Base-by-base conservation (phyloP, 768 basidiomycete species). In the Boletus rubroflammeus region DNA sequence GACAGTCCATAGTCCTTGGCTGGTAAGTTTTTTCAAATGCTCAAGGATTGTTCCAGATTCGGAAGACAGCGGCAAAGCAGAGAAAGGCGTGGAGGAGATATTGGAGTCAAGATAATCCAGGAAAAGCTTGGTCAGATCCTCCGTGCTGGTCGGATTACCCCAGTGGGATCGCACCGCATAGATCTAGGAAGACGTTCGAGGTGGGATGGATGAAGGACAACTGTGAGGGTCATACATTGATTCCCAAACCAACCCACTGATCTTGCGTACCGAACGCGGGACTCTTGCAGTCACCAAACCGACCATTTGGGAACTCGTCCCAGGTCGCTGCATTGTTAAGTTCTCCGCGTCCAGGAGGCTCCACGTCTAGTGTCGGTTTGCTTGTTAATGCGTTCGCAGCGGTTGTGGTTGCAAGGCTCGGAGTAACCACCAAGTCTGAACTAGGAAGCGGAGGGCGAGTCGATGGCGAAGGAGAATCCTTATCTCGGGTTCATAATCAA, bases 271-370 rank as follows among this genome's bases (percentile, higher is more conserved):
- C 97, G 62, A 88, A 99, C 1, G 97, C 97, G 21, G 97, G 97
- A 75, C 93, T 96, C 65, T 97, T 91, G 67, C 89, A 91, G 70
- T 98, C 97, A 57, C 97, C 97, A 69, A 98, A 98, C 10, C 97
- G 87, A 34, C 97, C 97, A 67, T 99, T 99, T 7, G 97, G 97
- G 68, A 98, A 98, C 65, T 99, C 97, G 63, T 93, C 91, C 91
- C 91, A 93, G 19, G 83, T 83, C 1, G 85, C 80, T 0, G 88
- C 88, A 58, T 86, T 81, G 63, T 87, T 90, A 7, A 86, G 73
- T 58, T 91, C 90, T 6, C 88, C 89, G 41, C 81, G 79, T 26
- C 87, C 85, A 28, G 67, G 60, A 5, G 76, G 81, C 56, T 88
- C 87, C 1, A 66, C 69, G 9, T 85, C 80, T 3, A 75, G 71